Evolutionary conservation across 805 yeast genomes (phyloP).

Genomic region (Saccharomycopsis capsularis): DNA sequence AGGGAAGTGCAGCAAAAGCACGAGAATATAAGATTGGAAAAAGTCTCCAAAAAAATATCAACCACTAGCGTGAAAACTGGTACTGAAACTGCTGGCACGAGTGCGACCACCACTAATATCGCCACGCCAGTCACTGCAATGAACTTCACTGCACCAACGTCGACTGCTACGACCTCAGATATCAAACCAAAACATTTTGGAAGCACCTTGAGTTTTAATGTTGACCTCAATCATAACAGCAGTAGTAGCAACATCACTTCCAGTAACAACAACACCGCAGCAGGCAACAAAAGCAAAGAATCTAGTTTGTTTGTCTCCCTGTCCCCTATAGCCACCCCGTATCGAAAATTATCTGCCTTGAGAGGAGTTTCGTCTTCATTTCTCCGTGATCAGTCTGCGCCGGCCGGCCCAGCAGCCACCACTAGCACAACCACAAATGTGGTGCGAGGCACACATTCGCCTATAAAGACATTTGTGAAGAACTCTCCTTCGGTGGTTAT

Average conservation of each 20-base stretch:
- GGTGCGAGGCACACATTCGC: not conserved
- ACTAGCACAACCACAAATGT: not conserved
- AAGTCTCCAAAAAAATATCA: not conserved
- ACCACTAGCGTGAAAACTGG: not conserved
- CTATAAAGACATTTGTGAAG: slow-evolving; percentile 1
- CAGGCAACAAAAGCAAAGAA: too few species aligned
- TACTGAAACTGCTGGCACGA: not conserved
- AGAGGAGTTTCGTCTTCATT: not conserved
- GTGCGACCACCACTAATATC: not conserved
- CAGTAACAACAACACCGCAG: not conserved
- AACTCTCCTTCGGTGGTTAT: slow-evolving; percentile 6
- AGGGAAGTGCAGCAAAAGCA: slow-evolving; percentile 40
- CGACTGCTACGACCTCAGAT: not conserved
- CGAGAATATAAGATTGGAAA: slow-evolving; percentile 19
- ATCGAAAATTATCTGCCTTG: not conserved
- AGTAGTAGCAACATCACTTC: not conserved
- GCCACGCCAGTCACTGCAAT: too few species aligned
- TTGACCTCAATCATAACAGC: not conserved
- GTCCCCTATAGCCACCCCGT: not conserved
- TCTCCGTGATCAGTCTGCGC: too few species aligned
- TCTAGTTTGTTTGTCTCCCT: too few species aligned
- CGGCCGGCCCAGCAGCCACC: not conserved
- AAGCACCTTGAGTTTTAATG: not conserved
- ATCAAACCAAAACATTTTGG: not conserved
- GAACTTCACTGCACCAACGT: not conserved